Conservation (phyloP, 73 alveolate genomes). For the Durusdinium trenchii region DNA sequence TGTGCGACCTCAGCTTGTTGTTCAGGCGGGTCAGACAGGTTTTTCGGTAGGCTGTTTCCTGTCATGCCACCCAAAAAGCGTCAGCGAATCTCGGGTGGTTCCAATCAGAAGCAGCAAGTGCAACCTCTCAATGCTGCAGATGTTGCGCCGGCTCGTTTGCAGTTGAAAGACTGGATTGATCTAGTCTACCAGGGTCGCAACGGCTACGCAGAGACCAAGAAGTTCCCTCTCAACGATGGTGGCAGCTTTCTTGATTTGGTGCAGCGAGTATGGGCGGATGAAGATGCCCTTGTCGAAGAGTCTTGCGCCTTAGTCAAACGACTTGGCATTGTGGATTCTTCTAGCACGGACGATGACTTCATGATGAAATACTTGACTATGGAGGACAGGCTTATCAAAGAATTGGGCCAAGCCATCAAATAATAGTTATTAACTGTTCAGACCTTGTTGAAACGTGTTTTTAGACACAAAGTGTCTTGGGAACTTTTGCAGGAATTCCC, state of each 20-base stretch:
- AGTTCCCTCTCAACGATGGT: not conserved
- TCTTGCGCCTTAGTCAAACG: not conserved
- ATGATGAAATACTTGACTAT: not conserved
- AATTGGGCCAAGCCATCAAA: not conserved
- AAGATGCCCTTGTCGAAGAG: not conserved
- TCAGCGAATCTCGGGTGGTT: not conserved
- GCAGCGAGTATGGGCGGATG: not conserved
- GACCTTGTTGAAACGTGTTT: too few relatives aligned
- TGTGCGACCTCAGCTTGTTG: not conserved
- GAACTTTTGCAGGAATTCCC: not conserved
- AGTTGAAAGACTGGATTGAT: not conserved
- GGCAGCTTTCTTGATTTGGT: not conserved
- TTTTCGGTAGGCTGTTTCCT: not conserved
- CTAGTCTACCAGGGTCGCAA: not conserved
- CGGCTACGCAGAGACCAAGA: not conserved
- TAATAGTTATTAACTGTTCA: not conserved
- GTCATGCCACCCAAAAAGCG: not conserved
- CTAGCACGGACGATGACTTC: not conserved
- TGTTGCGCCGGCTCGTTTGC: not conserved
- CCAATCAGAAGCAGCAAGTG: not conserved
- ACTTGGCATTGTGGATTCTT: not conserved
- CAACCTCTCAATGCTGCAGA: not conserved
- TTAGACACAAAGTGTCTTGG: too few relatives aligned
- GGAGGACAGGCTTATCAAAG: not conserved
- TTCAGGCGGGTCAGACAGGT: not conserved